Percentiles rank a stretch among this genome's conserved stretches.
phyloP scores from a whole-genome alignment of 441 rosid genomes.

The Hypseocharis bilobata region DNA sequence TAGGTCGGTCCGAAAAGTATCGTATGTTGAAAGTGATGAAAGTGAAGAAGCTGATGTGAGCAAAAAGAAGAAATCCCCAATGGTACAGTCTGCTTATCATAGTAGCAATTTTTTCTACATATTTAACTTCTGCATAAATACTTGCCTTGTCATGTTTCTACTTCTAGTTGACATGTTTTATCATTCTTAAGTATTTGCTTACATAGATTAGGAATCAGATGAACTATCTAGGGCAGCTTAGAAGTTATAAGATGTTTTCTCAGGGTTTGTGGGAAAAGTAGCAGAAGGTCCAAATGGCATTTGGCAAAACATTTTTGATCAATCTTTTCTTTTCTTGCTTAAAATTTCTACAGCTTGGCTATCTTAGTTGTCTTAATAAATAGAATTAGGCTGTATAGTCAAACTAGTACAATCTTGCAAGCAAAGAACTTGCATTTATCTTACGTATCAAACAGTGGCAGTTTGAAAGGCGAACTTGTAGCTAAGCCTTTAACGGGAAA shows the following conservation, averaged over 20 bases:
- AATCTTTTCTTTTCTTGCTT: background rate
- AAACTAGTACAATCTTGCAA: background rate
- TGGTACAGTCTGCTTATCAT: constrained; percentile 40
- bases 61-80: constrained; percentile 54
- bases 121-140: background rate
- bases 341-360: background rate
- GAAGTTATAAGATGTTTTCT: background rate
- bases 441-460: background rate
- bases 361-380: background rate
- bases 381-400: background rate
- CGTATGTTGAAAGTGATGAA: constrained; percentile 98
- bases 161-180: background rate
- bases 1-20: constrained; percentile 87
- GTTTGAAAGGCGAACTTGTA: constrained; percentile 2
- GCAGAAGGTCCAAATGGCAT: background rate
- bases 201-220: background rate
- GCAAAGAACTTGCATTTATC: background rate
- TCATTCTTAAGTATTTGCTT: background rate
- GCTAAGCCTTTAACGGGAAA: background rate
- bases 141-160: background rate
- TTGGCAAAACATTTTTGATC: background rate
- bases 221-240: background rate
- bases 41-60: constrained; percentile 88
- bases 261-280: background rate
- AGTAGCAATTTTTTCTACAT: background rate